These are phyloP conservation scores for Lactarius vividus DNA, from an alignment of 768 basidiomycete genomes.

Conservation along the genomic window DNA sequence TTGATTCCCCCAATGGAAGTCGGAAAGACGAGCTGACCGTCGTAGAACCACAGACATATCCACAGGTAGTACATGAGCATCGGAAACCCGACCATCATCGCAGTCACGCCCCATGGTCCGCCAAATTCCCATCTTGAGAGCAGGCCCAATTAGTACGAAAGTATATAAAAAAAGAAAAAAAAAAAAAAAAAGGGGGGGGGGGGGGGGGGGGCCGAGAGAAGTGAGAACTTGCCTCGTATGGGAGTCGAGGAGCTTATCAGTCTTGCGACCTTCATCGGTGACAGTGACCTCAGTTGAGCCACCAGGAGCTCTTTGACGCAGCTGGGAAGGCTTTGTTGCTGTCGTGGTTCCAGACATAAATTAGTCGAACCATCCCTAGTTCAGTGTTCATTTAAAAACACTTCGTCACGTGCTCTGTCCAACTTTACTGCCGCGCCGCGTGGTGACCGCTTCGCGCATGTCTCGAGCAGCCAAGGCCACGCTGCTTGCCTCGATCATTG, in stretches of 20 bases:
- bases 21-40: constrained; percentile 76
- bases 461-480: constrained; percentile 73
- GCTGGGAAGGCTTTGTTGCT: constrained; percentile 12
- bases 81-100: constrained; percentile 95
- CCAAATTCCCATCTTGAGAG: constrained; percentile 87
- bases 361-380: background rate
- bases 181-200: too few relatives aligned
- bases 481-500: constrained; percentile 58
- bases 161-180: too few relatives aligned
- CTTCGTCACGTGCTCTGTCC: background rate
- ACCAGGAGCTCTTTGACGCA: constrained; percentile 33
- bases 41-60: constrained; percentile 96
- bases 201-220: constrained; percentile 39
- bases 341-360: constrained; percentile 26
- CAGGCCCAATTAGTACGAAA: background rate
- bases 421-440: constrained; percentile 3
- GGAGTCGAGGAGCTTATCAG: constrained; percentile 62
- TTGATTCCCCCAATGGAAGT: constrained; percentile 62
- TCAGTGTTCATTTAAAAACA: background rate
- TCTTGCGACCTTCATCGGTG: constrained; percentile 70
- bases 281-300: constrained; percentile 38
- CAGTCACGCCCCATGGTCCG: constrained; percentile 84
- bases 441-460: constrained; percentile 40
- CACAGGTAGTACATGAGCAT: constrained; percentile 97
- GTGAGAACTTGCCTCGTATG: constrained; percentile 38